Base-by-base conservation (phyloP, 129 eudicot genomes). In the Escallonia herrerae region DNA sequence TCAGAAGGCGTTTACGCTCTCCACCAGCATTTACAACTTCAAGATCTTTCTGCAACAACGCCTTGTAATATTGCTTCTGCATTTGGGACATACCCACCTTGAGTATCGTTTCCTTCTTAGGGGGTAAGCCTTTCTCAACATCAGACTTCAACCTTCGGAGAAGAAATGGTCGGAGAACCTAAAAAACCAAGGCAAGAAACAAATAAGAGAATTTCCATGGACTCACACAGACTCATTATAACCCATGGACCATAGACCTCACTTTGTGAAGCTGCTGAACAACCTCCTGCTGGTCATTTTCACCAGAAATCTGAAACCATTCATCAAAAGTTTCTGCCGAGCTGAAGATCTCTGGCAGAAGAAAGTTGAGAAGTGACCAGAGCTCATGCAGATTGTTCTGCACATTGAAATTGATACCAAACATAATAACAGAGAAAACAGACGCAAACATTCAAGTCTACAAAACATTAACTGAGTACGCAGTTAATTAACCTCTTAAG, bases 21-120 rank as follows among this genome's bases (percentile, higher is more conserved):
- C 99, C 99, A 56, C 99, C 99, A 76, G 99, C 95, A 86, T 94
- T 94, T 43, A 94, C 97, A 73, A 94, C 99, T 76, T 94, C 99
- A 69, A 94, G 96, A 86, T 94, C 99, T 84, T 94, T 94, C 86
- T 94, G 99, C 79, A 94, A 69, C 56, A 94, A 73, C 43, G 96
- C 96, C 70, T 75, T 81, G 46, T 94, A 94, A 67, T 78, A 94
- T 76, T 94, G 99, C 83, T 94, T 94, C 77, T 94, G 99, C 99
- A 94, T 83, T 76, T 94, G 99, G 62, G 99, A 94, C 99, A 94
- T 94, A 37, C 99, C 99, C 15, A 94, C 96, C 71, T 94, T 94
- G 43, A 94, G 97, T 43, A 94, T 94, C 22, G 99, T 94, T 81
- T 94, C 99, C 75, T 94, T 94, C 74, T 94, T 94, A 41, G 99